Conservation (phyloP, 2,329 filamentous ascomycete genomes). For the Fusarium tupiense region DNA sequence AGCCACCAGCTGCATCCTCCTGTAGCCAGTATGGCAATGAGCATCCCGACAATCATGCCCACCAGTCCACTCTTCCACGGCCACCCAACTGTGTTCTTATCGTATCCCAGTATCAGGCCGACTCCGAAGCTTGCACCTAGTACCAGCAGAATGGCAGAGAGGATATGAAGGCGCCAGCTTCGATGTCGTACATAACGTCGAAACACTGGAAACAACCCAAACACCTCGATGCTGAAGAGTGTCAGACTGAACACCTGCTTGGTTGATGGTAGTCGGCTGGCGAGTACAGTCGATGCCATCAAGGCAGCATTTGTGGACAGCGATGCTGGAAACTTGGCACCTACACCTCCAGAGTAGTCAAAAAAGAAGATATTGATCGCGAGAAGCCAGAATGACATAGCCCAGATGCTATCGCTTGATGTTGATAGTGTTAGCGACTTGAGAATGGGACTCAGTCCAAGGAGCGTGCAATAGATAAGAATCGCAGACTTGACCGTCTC, state of each 20-base stretch:
- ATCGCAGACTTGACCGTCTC: slow-evolving; percentile 91
- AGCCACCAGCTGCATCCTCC: slow-evolving; percentile 98
- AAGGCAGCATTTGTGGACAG: slow-evolving; percentile 95
- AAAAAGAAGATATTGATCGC: slow-evolving; percentile 98
- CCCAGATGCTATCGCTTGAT: slow-evolving; percentile 95
- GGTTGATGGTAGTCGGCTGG: slow-evolving; percentile 86
- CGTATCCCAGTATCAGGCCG: slow-evolving; percentile 66
- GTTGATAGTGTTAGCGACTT: slow-evolving; percentile 96
- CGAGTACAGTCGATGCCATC: slow-evolving; percentile 95
- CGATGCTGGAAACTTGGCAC: slow-evolving; percentile 72
- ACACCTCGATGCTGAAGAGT: slow-evolving; percentile 96
- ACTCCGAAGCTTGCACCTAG: slow-evolving; percentile 83
- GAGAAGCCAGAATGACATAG: slow-evolving; percentile 91
- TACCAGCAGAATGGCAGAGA: slow-evolving; percentile 79
- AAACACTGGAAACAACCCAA: slow-evolving; percentile 97
- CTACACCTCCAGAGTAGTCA: slow-evolving; percentile 83
- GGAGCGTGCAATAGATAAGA: slow-evolving; percentile 90
- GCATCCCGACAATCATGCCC: slow-evolving; percentile 79
- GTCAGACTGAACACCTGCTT: slow-evolving; percentile 95
- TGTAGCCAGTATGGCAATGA: slow-evolving; percentile 81
- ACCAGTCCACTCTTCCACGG: slow-evolving; percentile 68
- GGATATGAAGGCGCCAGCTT: slow-evolving; percentile 82
- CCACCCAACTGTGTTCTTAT: slow-evolving; percentile 51
- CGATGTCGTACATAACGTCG: slow-evolving; percentile 85
- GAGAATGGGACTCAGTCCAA: slow-evolving; percentile 92